Evolutionary conservation across 495 filamentous ascomycete genomes (phyloP).

Genomic region (Neurospora pannonica): DNA sequence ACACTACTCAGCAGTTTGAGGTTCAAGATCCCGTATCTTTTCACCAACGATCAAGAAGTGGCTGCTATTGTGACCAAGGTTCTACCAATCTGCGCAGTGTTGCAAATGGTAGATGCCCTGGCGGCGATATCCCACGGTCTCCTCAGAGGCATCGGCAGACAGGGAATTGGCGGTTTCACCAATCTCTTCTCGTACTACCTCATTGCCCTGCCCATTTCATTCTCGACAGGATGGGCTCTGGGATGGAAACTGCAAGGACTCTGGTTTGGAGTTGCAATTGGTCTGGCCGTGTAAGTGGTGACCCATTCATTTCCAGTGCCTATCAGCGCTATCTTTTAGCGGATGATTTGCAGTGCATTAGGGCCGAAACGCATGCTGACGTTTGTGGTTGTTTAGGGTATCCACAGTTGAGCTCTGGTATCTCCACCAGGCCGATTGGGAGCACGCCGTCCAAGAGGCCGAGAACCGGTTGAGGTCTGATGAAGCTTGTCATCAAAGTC

Average conservation of each 20-base stretch:
- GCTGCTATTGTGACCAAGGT: constrained; percentile 54
- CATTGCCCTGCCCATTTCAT: constrained; percentile 68
- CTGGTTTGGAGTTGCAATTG: constrained; percentile 62
- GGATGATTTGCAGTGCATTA: not conserved
- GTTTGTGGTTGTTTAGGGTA: constrained; percentile 5
- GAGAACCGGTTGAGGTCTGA: constrained; percentile 20
- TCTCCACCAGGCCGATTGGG: constrained; percentile 19
- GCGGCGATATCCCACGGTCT: constrained; percentile 66
- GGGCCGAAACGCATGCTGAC: not conserved
- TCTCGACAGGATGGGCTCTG: constrained; percentile 58
- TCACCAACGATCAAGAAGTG: constrained; percentile 66
- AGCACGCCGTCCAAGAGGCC: constrained; percentile 20
- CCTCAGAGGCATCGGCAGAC: constrained; percentile 63
- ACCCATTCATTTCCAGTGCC: not conserved
- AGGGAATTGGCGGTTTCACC: constrained; percentile 69
- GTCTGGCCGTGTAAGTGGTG: constrained; percentile 37
- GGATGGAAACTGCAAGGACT: constrained; percentile 60
- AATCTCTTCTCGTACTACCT: constrained; percentile 72
- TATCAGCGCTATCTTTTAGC: not conserved
- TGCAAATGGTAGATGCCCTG: constrained; percentile 73
- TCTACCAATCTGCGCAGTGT: constrained; percentile 63
- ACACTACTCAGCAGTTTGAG: constrained; percentile 44
- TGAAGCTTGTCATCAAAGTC: constrained; percentile 6
- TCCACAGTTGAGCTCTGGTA: constrained; percentile 20
- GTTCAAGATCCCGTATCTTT: constrained; percentile 56